Evolutionary conservation across 73 alveolate species (phyloP), one percentile per base, ranked within the genome.

Genomic region (Symbiodinium natans): DNA sequence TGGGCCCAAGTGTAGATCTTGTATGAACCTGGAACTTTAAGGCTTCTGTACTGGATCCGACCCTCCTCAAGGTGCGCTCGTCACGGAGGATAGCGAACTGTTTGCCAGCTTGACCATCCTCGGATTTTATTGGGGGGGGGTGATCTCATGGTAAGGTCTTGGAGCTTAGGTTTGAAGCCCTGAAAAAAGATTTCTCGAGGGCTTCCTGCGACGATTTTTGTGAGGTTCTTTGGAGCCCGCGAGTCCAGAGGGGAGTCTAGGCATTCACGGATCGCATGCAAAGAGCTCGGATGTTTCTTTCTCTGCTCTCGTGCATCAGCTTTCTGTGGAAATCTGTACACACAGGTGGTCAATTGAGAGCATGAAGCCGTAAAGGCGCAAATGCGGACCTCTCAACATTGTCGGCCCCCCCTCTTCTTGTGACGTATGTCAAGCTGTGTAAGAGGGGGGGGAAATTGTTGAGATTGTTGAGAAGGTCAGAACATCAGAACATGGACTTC

Each of bases 71-170:
- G 75, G 96, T 89, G 9, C 96, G 82, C 54, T 68, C 87, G 41
- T 89, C 96, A 7, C 96, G 96, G 31, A 89, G 96, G 42, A 89
- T 71, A 77, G 96, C 96, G 38, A 40, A 41, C 31, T 68, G 87
- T 48, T 89, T 89, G 43, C 96, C 96, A 9, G 96, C 96, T 41
- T 89, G 96, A 17, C 86, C 86, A 41, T 89, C 96, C 96, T 89
- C 34, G 36, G 94, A 10, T 1, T 13, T 29, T 4, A 33, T 25
- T 13, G 15, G 77, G 77, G 27, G 27, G 77, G 15, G 77, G 77
- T 6, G 77, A 59, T 8, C 9, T 8, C 25, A 41, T 11, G 84
- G 84, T 21, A 73, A 27, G 23, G 42, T 40, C 42, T 9, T 46
- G 59, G 59, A 46, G 6, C 59, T 13, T 46, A n/a, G n/a, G n/a